Conservation (phyloP, 345 rosid genomes). For the Eucalyptus globulus region DNA sequence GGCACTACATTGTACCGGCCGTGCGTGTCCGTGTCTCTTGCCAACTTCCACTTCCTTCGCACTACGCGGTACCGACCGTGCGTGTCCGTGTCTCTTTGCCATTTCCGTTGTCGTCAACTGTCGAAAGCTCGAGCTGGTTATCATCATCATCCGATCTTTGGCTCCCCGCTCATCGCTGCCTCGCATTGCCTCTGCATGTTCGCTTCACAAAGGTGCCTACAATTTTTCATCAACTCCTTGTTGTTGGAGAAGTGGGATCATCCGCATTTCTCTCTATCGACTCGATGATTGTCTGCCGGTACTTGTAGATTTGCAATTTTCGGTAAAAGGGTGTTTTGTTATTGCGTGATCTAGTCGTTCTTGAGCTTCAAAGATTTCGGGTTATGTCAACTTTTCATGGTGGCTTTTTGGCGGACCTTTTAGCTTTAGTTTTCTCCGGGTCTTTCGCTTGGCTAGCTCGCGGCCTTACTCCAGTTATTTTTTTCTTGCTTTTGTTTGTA, state of each 20-base stretch:
- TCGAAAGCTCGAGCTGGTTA: too few species aligned
- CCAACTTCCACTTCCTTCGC: too few species aligned
- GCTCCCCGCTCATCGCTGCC: too few species aligned
- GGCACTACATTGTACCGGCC: too few species aligned
- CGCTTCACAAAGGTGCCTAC: not conserved
- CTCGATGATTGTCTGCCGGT: not conserved
- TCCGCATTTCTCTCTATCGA: not conserved
- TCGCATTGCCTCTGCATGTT: not conserved
- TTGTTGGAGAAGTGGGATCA: not conserved
- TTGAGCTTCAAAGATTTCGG: not conserved
- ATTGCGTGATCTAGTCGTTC: not conserved
- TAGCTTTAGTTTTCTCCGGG: not conserved
- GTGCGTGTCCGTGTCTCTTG: too few species aligned
- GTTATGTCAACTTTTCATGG: not conserved
- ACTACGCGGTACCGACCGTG: too few species aligned
- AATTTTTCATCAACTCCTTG: not conserved
- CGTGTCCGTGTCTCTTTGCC: too few species aligned
- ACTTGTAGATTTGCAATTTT: not conserved
- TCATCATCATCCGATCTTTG: too few species aligned
- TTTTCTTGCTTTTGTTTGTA: too few species aligned
- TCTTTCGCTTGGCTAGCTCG: not conserved
- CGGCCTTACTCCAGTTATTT: not conserved
- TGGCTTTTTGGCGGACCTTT: not conserved
- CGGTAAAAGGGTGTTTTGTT: not conserved
- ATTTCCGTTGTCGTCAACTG: too few species aligned